phyloP scores from a whole-genome alignment of 306 rosid species.

The Adenanthera pavonina region DNA sequence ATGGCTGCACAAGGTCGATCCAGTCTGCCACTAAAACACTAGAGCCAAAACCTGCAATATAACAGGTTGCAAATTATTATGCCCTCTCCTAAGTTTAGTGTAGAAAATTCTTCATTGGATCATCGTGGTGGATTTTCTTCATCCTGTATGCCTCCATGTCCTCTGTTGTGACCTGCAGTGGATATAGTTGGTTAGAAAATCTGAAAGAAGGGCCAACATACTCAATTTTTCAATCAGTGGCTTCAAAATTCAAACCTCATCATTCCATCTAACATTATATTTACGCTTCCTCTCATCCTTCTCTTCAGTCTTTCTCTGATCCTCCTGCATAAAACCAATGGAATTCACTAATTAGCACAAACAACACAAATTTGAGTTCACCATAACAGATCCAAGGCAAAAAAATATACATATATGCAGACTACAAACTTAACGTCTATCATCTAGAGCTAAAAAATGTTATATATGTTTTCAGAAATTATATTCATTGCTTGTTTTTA shows the following conservation, averaged over 20 bases:
- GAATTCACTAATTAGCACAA: conserved; percentile 9
- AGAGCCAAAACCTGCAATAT: neutral
- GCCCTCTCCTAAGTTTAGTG: conserved; percentile 7
- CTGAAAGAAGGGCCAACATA: neutral
- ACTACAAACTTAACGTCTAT: neutral
- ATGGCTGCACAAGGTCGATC: neutral
- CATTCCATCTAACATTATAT: conserved; percentile 62
- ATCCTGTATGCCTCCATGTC: conserved; percentile 69
- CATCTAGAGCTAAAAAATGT: neutral
- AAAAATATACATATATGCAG: neutral
- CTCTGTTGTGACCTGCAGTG: conserved; percentile 52
- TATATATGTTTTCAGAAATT: conserved; percentile 15
- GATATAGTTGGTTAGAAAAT: neutral
- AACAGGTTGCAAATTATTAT: neutral
- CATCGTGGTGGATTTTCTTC: conserved; percentile 62
- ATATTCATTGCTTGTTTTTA: conserved; percentile 15
- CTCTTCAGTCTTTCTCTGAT: conserved; percentile 64
- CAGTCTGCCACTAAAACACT: neutral
- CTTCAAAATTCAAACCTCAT: conserved; percentile 47
- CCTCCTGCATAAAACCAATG: conserved; percentile 53
- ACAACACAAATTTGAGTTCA: neutral
- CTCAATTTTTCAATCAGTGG: neutral
- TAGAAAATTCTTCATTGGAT: conserved; percentile 59
- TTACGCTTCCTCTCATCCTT: conserved; percentile 65
- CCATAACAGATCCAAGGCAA: neutral